Evolutionary conservation across 2,329 filamentous ascomycete genomes (phyloP), one percentile per base, ranked within the genome.

Genomic region (Penicillium sp.): DNA sequence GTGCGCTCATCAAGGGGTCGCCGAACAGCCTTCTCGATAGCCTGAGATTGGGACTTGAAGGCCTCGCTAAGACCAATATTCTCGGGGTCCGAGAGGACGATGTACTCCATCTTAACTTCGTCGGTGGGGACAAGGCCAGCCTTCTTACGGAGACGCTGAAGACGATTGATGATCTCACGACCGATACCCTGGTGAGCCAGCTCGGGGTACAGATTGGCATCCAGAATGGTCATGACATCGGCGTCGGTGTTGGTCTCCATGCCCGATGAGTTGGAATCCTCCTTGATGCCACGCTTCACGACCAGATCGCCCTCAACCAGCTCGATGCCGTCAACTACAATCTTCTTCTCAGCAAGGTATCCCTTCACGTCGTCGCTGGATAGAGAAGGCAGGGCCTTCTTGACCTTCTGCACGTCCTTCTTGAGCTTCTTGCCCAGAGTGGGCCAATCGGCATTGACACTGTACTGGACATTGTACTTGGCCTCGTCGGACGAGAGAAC

Each of bases 351-450:
- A 45, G 85, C 80, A 43, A 95, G 82, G 75, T 93, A 99, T 42
- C 82, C 80, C 75, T 93, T 91, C 62, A 97, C 92, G 68, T 97
- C 86, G 11, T 91, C 87, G 68, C 89, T 93, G 22, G 85, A 90
- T 52, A 99, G 82, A 42, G 80, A 83, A 6, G 93, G 93, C 49
- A 99, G 81, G 2, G 91, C 93, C 80, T 94, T 96, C 83, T 96
- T 96, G 68, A 98, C 93, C 74, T 90, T 92, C 66, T 88, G 87
- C 66, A 93, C 91, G 71, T 97, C 93, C 79, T 97, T 97, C 84
- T 96, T 96, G 69, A 98, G 85, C 81, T 98, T 98, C 85, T 97
- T 97, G 66, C 95, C 95, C 16, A 99, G 84, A 2, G 91, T 90
- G 14, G 95, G 93, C 90, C 95, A 97, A 77, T 99, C 95, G 7